A percentile compares a stretch with the other conserved stretches of the same genome.
These are phyloP conservation scores for Solanum tarijense DNA, from an alignment of 257 asterid genomes.

Conservation along the genomic window DNA sequence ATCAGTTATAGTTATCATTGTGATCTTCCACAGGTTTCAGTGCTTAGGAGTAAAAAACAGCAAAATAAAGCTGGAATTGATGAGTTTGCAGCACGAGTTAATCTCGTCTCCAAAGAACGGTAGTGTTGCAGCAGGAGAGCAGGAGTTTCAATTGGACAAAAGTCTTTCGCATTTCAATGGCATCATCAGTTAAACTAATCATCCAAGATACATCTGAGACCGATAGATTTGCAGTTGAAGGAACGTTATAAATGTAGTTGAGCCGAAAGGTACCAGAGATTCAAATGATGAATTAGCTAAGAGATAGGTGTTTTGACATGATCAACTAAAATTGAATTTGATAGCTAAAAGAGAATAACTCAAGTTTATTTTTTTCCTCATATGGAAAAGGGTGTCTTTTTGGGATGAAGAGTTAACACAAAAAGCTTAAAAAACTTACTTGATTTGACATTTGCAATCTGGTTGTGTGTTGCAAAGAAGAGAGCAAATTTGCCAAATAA, in stretches of 20 bases:
- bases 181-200: not conserved
- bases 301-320: not conserved
- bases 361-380: not conserved
- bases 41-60: slow-evolving; percentile 32
- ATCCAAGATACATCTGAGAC: not conserved
- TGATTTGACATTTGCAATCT: too few species aligned
- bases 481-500: too few species aligned
- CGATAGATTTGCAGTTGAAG: not conserved
- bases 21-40: slow-evolving; percentile 26
- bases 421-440: not conserved
- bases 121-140: not conserved
- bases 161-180: not conserved
- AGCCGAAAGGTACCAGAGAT: not conserved
- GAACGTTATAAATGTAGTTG: not conserved
- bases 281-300: not conserved
- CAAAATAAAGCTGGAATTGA: slow-evolving; percentile 27
- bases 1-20: not conserved
- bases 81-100: slow-evolving; percentile 40
- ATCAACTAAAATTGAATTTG: not conserved
- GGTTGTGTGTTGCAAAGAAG: too few species aligned
- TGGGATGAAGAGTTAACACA: not conserved
- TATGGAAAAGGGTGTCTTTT: not conserved
- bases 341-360: not conserved
- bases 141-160: not conserved
- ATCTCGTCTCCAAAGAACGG: slow-evolving; percentile 6